phyloP scores from a whole-genome alignment of 129 eudicot genomes.

The Dittrichia graveolens region DNA sequence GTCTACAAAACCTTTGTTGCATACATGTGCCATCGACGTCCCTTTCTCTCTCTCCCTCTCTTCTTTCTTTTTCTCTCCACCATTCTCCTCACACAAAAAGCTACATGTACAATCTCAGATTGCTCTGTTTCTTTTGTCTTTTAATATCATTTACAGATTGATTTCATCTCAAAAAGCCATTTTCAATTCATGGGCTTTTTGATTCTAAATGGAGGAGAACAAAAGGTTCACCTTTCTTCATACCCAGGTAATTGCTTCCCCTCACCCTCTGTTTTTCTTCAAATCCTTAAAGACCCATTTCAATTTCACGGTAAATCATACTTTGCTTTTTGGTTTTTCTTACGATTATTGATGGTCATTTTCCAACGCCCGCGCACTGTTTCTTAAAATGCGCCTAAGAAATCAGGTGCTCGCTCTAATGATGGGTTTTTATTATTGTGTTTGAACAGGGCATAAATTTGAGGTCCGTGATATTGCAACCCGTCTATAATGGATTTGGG shows the following conservation, averaged over 20 bases:
- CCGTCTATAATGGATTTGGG: conserved; percentile 19
- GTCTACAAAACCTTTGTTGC: conserved; percentile 45
- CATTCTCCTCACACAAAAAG: conserved; percentile 31
- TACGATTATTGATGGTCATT: no score
- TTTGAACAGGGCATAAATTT: conserved; percentile 35
- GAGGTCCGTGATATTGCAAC: conserved; percentile 31
- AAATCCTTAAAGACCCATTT: conserved; percentile 14
- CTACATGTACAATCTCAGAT: conserved; percentile 24
- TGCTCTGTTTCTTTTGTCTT: conserved; percentile 26
- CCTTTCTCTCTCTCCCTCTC: conserved; percentile 38
- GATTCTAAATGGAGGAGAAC: conserved; percentile 40
- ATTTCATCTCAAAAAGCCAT: conserved; percentile 41
- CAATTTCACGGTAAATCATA: conserved; percentile 13
- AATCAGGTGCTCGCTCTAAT: no score
- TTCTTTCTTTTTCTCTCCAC: conserved; percentile 31
- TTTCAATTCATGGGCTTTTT: conserved; percentile 36
- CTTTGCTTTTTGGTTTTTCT: conserved; percentile 23
- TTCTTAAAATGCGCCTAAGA: no score
- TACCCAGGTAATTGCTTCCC: conserved; percentile 47
- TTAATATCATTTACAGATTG: conserved; percentile 37
- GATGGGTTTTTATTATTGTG: no score
- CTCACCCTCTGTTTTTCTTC: conserved; percentile 23
- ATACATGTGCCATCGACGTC: conserved; percentile 54
- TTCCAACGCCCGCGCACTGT: no score
- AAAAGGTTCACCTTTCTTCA: conserved; percentile 54